Base-by-base conservation (phyloP, 2,329 filamentous ascomycete genomes). In the Periconia sp. region DNA sequence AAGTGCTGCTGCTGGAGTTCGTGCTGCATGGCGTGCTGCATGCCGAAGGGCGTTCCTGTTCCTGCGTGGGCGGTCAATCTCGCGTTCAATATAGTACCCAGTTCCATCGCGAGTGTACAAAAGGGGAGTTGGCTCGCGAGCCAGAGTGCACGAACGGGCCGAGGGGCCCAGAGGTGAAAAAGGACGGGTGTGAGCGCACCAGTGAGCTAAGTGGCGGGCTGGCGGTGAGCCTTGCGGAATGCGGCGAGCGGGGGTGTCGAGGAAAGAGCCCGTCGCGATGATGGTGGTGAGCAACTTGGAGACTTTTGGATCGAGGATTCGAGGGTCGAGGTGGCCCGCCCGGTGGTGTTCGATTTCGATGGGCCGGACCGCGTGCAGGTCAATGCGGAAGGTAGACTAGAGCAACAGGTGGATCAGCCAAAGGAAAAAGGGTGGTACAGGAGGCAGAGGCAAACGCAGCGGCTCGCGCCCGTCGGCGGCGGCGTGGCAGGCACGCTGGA, bases 11-110 rank as follows among this genome's bases (percentile, higher is more conserved):
- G 68, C 54, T 68, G 66, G 39, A 67, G 56, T 7, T 71, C 64
- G 63, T 70, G 68, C 55, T 71, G 69, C 69, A 72, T 72, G 19
- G 65, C 59, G 61, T 72, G 69, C 48, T 71, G 69, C 69, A 72
- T 73, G 38, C 54, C 60, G 66, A 65, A 71, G 12, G 56, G 52
- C 41, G 51, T 50, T 52, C 56, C 61, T 64, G 57, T 62, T 60
- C 66, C 66, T 69, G 64, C 54, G 52, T 61, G 59, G 42, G 58
- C 59, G 60, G 68, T 66, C 57, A 67, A 68, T 68, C 65, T 69
- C 66, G 66, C 62, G 66, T 71, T 72, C 62, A 72, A 62, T 54
- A 72, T 71, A 41, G 61, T 70, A 52, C 66, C 68, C 42, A 72
- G 56, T 57, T 73, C 68, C 70, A 71, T 72, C 46, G 41, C 50